Evolutionary conservation across 768 basidiomycete species (phyloP), one percentile per base, ranked within the genome.

Genomic region (Phylloporus sp.): DNA sequence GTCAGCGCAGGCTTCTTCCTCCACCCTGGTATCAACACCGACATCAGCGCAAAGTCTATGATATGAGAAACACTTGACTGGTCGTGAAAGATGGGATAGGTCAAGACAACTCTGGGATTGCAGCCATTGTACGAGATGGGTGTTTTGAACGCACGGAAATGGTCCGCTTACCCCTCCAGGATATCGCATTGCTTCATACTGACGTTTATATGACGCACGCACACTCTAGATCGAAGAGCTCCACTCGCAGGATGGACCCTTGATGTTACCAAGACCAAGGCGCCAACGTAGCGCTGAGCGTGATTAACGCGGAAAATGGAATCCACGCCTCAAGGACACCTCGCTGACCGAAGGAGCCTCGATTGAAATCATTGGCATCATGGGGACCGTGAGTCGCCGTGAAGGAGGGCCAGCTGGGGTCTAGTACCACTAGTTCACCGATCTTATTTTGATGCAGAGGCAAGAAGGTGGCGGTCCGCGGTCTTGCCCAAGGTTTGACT

Each of bases 281-380:
- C 12, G 53, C 84, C 27, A 69, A 73, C 40, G 68, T 80, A 47
- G 80, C 80, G 47, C 75, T 84, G 74, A 72, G 78, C 49, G 79
- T 85, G 32, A 84, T 85, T 66, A 85, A 85, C 59, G 76, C 84
- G 58, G 78, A 78, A 55, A 87, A 85, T 57, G 80, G 81, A n/a
- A 27, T 86, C 85, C 64, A 85, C 80, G 31, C 85, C 84, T 34
- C 84, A 86, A 68, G 84, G 84, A 45, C 76, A 76, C 23, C 61
- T 80, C 39, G 84, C 84, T 69, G n/a, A n/a, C n/a, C n/a, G n/a
- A n/a, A n/a, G n/a, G n/a, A n/a, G n/a, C n/a, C n/a, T n/a, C n/a
- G n/a, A n/a, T n/a, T n/a, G n/a, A n/a, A 81, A 82, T 75, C 3
- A 74, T 84, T 34, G 79, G 77, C 7, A 11, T 49, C 32, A 47